Evolutionary conservation across 108 stramenopile species (phyloP).

Genomic region (Nitzschia sp.): DNA sequence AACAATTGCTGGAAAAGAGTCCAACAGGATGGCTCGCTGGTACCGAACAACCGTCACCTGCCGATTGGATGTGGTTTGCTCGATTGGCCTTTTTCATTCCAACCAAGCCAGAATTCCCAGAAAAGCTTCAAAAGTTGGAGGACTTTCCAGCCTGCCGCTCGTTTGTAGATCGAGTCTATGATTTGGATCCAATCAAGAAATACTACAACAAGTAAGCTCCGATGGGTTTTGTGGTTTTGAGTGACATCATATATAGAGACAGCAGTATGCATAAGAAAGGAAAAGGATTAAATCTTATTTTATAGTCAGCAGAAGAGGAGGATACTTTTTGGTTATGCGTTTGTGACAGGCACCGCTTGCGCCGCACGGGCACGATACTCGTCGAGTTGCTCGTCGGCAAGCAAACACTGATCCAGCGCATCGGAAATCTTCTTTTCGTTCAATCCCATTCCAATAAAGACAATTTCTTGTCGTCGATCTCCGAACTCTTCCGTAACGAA

Average conservation of each 20-base stretch:
- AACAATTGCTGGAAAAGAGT: conserved; percentile 23
- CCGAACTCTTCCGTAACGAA: conserved; percentile 86
- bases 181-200: conserved; percentile 31
- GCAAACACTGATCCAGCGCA: conserved; percentile 71
- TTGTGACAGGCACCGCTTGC: conserved; percentile 43
- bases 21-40: conserved; percentile 41
- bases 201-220: conserved; percentile 23
- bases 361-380: conserved; percentile 61
- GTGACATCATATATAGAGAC: no score
- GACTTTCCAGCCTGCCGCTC: conserved; percentile 33
- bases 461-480: conserved; percentile 91
- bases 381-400: conserved; percentile 69
- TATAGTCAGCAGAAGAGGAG: no score
- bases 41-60: conserved; percentile 37
- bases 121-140: conserved; percentile 25
- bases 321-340: no score
- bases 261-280: no score
- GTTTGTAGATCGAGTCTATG: conserved; percentile 34
- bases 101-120: conserved; percentile 12
- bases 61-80: conserved; percentile 38
- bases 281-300: no score
- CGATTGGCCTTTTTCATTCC: conserved; percentile 19
- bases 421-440: conserved; percentile 61
- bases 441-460: conserved; percentile 80
- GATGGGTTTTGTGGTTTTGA: background rate